These are phyloP conservation scores for Naumovozyma dairenensis DNA, from an alignment of 805 yeast genomes.

Conservation along the genomic window DNA sequence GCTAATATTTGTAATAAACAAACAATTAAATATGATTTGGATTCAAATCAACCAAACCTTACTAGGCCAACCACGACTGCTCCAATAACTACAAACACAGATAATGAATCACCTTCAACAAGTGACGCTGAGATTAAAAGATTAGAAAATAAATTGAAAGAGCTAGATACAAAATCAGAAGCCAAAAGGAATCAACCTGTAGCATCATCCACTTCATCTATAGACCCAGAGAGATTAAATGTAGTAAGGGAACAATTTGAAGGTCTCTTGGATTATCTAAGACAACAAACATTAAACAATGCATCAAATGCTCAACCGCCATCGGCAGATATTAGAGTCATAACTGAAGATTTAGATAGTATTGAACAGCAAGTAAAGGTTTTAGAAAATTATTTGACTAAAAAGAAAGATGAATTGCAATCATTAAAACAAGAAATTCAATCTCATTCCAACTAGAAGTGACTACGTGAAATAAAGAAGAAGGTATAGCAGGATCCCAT, in stretches of 20 bases:
- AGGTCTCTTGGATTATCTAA: constrained; percentile 71
- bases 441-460: constrained; percentile 2
- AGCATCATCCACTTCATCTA: constrained; percentile 6
- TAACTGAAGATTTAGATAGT: constrained; percentile 52
- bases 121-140: constrained; percentile 58
- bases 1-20: constrained; percentile 88
- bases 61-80: constrained; percentile 27
- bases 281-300: constrained; percentile 40
- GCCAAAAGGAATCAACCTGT: constrained; percentile 40
- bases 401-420: constrained; percentile 51
- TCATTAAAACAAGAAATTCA: constrained; percentile 37
- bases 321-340: constrained; percentile 35
- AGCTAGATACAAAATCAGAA: constrained; percentile 56
- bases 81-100: not conserved
- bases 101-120: not conserved
- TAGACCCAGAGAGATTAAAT: not conserved
- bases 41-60: constrained; percentile 43
- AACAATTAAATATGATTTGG: constrained; percentile 59
- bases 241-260: constrained; percentile 58
- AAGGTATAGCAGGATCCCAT: too few relatives aligned
- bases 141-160: constrained; percentile 65
- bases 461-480: too few relatives aligned
- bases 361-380: constrained; percentile 70
- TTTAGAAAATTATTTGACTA: constrained; percentile 56
- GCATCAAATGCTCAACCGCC: constrained; percentile 20